phyloP scores from a whole-genome alignment of 139 green algal species.

The Micractinium sp. region DNA sequence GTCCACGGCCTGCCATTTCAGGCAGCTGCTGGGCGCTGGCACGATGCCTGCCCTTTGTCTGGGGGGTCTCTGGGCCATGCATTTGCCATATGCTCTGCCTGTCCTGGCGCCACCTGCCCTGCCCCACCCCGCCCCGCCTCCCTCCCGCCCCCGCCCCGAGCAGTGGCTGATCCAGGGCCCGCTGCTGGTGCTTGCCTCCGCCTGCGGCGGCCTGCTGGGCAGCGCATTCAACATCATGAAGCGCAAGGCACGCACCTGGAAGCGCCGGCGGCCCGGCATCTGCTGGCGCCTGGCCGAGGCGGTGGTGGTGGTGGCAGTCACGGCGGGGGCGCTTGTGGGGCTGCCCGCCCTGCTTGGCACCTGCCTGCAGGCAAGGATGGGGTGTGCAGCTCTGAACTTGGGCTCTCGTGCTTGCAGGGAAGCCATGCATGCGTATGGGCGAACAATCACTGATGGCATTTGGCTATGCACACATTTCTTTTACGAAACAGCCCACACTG shows the following conservation, averaged over 20 bases:
- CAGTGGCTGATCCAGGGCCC: constrained; percentile 85
- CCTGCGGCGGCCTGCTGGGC: constrained; percentile 74
- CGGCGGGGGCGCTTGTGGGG: not conserved
- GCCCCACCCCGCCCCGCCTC: constrained; percentile 66
- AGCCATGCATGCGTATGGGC: too few relatives aligned
- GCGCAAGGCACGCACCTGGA: constrained; percentile 62
- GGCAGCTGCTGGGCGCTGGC: constrained; percentile 45
- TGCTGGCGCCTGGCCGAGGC: constrained; percentile 50
- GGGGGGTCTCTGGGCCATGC: constrained; percentile 61
- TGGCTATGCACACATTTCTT: not conserved
- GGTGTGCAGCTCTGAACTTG: not conserved
- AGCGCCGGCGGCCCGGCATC: constrained; percentile 14
- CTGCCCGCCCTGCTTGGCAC: constrained; percentile 10
- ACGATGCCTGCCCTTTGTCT: constrained; percentile 62
- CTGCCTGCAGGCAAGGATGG: constrained; percentile 49
- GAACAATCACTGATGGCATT: not conserved
- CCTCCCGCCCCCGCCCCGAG: constrained; percentile 11
- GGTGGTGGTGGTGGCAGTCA: not conserved
- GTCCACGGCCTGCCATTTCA: too few relatives aligned
- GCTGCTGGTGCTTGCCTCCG: constrained; percentile 73
- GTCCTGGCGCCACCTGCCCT: constrained; percentile 41
- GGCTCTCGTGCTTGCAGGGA: too few relatives aligned
- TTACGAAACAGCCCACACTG: not conserved
- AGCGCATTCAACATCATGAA: constrained; percentile 79
- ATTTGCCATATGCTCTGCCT: not conserved